A percentile compares a stretch with the other conserved stretches of the same genome.
Evolutionary conservation across 2,329 filamentous ascomycete species (phyloP).

Genomic region (Ascocoryne sarcoides): DNA sequence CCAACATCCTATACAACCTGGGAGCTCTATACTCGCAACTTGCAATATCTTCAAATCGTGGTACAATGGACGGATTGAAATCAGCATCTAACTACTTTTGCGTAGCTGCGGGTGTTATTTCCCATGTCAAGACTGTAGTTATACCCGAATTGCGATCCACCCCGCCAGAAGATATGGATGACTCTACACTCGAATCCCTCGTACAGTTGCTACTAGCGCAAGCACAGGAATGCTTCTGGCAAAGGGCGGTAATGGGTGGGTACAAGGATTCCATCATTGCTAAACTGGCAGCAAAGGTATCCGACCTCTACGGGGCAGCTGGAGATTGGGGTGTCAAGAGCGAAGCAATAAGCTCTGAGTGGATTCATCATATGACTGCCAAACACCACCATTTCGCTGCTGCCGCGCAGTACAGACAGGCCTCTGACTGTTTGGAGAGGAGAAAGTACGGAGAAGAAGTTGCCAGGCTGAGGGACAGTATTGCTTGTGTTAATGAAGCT

Average conservation of each 20-base stretch:
- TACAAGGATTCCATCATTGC: slow-evolving; percentile 90
- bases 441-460: slow-evolving; percentile 93
- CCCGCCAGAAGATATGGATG: slow-evolving; percentile 93
- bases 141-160: slow-evolving; percentile 75
- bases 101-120: slow-evolving; percentile 74
- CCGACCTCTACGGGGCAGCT: slow-evolving; percentile 79
- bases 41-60: slow-evolving; percentile 69
- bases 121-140: slow-evolving; percentile 65
- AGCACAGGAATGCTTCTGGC: slow-evolving; percentile 96
- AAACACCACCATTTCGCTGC: slow-evolving; percentile 97
- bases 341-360: slow-evolving; percentile 81
- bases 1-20: slow-evolving; percentile 89
- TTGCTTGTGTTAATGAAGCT: slow-evolving; percentile 75
- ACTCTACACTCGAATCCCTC: slow-evolving; percentile 73
- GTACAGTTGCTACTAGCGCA: slow-evolving; percentile 81
- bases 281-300: slow-evolving; percentile 82
- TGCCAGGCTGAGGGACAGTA: slow-evolving; percentile 71
- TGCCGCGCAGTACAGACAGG: slow-evolving; percentile 85
- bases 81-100: slow-evolving; percentile 85
- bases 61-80: slow-evolving; percentile 75
- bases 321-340: slow-evolving; percentile 83
- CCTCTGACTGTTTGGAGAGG: slow-evolving; percentile 87
- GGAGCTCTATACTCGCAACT: slow-evolving; percentile 90
- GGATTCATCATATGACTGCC: slow-evolving; percentile 96
- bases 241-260: slow-evolving; percentile 88